Evolutionary conservation across 2,329 filamentous ascomycete species (phyloP), one percentile per base, ranked within the genome.

Genomic region (Xylaria digitata): DNA sequence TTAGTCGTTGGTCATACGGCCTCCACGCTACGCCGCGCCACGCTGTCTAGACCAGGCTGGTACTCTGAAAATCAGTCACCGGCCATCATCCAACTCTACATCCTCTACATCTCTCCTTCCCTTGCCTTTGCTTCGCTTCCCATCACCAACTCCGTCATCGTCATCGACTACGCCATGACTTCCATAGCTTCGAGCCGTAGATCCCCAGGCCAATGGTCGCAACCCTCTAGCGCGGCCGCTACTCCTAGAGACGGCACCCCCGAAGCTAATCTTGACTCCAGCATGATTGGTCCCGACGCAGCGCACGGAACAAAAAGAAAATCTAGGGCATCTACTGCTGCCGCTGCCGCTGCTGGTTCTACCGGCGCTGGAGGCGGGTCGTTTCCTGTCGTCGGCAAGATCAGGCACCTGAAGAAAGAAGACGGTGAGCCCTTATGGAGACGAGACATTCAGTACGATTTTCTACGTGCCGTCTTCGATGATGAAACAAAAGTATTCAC

Each of bases 371-470:
- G 68, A 13, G 63, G 63, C 1, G 69, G 69, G 1, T 68, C 72
- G 37, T 72, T 74, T 63, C 63, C 72, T 9, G 70, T 70, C 26
- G 69, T 87, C 58, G 87, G 87, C 72, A 96, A 96, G 82, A 93
- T 96, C 65, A 83, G 91, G 60, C 92, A 96, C 78, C 81, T 96
- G 59, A 96, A 96, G 80, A 96, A 96, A 79, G 92, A 94, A 68
- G 93, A 96, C 75, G 93, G 93, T 75, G 92, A 94, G 72, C 93
- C 93, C 54, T 84, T 96, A 3, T 96, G 93, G 93, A 86, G 93
- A 74, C 90, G 89, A 77, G 93, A 96, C 79, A 96, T 96, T 67
- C 93, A 96, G 79, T 94, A 91, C 79, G 93, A 96, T 79, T 96
- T 96, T 74, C 85, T 96, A 72, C 89, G 88, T 72, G 86, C 89